A percentile compares a stretch with the other conserved stretches of the same genome.
Conservation (phyloP, 176 grass and related monocot genomes). For the Zea luxurians region DNA sequence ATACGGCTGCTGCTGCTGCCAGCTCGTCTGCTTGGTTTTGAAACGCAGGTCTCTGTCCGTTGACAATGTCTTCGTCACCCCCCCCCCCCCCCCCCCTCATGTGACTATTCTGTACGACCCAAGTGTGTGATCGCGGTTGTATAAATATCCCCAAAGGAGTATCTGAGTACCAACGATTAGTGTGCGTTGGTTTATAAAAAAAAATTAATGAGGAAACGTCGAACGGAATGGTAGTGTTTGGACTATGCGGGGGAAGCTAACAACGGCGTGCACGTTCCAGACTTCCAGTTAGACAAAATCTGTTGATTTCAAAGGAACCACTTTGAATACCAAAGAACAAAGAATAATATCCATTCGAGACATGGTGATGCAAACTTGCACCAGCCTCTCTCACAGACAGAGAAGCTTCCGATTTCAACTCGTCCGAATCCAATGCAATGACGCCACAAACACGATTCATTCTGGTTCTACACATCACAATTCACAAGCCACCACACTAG, state of each 20-base stretch:
- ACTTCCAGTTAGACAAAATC: neutral
- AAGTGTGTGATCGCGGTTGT: neutral
- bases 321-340: conserved; percentile 39
- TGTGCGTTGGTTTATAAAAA: neutral
- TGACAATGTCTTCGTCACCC: neutral
- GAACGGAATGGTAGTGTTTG: neutral
- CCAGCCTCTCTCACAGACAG: neutral
- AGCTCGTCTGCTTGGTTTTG: conserved; percentile 22
- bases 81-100: neutral
- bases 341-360: conserved; percentile 38
- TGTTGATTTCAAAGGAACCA: neutral
- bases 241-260: neutral
- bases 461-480: neutral
- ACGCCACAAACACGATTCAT: neutral
- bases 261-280: neutral
- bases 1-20: neutral
- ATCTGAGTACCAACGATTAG: neutral
- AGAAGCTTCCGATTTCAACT: conserved; percentile 16
- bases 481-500: neutral
- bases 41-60: conserved; percentile 36
- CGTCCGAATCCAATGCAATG: neutral
- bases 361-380: conserved; percentile 29
- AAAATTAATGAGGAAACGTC: neutral
- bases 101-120: neutral
- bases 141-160: neutral